Evolutionary conservation across 164 flowering plant species (phyloP).

Genomic region (Paratinospora sagittata): DNA sequence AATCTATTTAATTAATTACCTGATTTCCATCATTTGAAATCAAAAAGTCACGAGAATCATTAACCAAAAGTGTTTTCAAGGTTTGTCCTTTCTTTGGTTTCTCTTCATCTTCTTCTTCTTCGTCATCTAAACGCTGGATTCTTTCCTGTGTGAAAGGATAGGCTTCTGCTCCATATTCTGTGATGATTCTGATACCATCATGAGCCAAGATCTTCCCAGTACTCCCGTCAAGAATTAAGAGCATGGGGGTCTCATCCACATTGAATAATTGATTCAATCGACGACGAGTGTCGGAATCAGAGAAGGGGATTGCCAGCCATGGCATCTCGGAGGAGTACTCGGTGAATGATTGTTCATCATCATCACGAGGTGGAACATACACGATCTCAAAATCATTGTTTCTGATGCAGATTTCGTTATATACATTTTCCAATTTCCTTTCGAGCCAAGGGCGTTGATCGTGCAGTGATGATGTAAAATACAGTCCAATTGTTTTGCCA

Average conservation of each 20-base stretch:
- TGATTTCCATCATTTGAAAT: too few species aligned
- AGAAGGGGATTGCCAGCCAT: constrained; percentile 74
- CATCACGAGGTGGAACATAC: constrained; percentile 40
- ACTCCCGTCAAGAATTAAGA: constrained; percentile 49
- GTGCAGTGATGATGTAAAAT: constrained; percentile 59
- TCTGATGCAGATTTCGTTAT: constrained; percentile 33
- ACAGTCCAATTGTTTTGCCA: constrained; percentile 49
- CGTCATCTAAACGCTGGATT: constrained; percentile 30
- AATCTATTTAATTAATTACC: too few species aligned
- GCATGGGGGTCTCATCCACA: constrained; percentile 51
- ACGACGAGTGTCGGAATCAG: constrained; percentile 43
- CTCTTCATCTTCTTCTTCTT: constrained; percentile 37
- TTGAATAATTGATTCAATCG: constrained; percentile 30
- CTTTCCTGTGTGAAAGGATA: too few species aligned
- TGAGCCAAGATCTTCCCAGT: constrained; percentile 37
- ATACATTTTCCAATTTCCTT: constrained; percentile 38
- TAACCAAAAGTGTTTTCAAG: constrained; percentile 46
- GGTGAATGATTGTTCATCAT: constrained; percentile 44
- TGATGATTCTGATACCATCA: constrained; percentile 32
- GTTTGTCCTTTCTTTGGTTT: constrained; percentile 43
- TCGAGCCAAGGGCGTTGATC: constrained; percentile 50
- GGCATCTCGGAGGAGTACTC: constrained; percentile 68
- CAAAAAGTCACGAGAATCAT: constrained; percentile 40
- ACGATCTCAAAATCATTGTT: constrained; percentile 55
- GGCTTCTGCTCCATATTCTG: constrained; percentile 47